A percentile compares a stretch with the other conserved stretches of the same genome.
Conservation (phyloP, 495 filamentous ascomycete species). For the Paragyromitra xinjiangensis region DNA sequence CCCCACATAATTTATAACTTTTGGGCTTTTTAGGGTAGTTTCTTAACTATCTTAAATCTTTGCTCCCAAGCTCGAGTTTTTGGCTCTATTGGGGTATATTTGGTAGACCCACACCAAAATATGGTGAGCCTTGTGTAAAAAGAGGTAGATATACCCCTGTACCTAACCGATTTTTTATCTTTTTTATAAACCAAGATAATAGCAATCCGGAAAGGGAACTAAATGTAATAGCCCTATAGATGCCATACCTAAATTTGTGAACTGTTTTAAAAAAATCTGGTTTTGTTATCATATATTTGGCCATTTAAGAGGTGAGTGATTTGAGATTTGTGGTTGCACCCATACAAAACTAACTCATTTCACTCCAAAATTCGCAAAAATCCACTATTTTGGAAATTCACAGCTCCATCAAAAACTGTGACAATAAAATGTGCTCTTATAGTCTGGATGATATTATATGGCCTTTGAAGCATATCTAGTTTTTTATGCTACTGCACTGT, state of each 20-base stretch:
- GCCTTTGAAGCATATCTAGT: not conserved
- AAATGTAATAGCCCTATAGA: not conserved
- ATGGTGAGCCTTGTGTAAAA: not conserved
- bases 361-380: not conserved
- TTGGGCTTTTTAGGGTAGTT: not conserved
- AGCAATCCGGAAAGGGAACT: not conserved
- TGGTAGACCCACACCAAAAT: not conserved
- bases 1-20: not conserved
- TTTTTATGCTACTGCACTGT: not conserved
- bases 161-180: not conserved
- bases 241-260: not conserved
- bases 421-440: not conserved
- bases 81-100: not conserved
- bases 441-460: not conserved
- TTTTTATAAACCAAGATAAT: not conserved
- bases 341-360: not conserved
- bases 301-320: not conserved
- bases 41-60: not conserved
- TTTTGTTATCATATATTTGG: not conserved
- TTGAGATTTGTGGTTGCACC: not conserved
- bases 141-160: not conserved
- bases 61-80: not conserved
- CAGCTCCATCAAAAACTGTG: not conserved
- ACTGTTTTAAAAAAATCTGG: not conserved
- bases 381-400: constrained; percentile 2